Percentiles rank a stretch among this genome's conserved stretches.
Conservation (phyloP, 2,329 filamentous ascomycete species). For the Leptographium galeiforme region DNA sequence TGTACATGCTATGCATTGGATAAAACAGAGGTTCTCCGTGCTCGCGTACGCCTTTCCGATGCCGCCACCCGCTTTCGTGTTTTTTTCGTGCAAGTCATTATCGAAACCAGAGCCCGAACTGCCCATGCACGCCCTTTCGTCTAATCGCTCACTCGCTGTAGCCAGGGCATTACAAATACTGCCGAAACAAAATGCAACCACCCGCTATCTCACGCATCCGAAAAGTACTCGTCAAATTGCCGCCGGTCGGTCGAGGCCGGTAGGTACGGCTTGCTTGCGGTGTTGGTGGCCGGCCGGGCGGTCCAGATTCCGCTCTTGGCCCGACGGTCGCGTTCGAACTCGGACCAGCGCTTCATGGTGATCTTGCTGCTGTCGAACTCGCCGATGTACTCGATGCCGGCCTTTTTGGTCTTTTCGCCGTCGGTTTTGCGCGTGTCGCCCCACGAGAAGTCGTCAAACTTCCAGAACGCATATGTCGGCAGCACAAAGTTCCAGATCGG, state of each 20-base stretch:
- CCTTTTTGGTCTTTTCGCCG: constrained; percentile 79
- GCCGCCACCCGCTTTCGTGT: no score
- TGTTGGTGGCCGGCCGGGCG: constrained; percentile 18
- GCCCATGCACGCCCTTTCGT: no score
- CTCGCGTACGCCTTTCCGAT: no score
- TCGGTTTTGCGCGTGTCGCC: constrained; percentile 94
- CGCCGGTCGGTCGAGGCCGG: constrained; percentile 21
- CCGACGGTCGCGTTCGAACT: constrained; percentile 67
- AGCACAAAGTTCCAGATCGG: constrained; percentile 97
- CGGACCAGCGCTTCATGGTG: constrained; percentile 97
- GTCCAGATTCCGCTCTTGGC: constrained; percentile 37
- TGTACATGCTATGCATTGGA: no score
- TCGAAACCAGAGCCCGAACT: no score
- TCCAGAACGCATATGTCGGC: constrained; percentile 93
- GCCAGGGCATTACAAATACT: background rate
- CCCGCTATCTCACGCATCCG: constrained; percentile 28
- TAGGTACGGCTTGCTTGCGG: constrained; percentile 21
- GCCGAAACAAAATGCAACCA: background rate
- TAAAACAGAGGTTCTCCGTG: no score
- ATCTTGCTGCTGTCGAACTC: constrained; percentile 99
- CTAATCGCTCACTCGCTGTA: no score
- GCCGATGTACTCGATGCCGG: constrained; percentile 74
- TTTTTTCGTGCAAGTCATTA: no score
- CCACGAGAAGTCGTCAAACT: constrained; percentile 99
- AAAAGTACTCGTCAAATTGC: constrained; percentile 43